phyloP scores from a whole-genome alignment of 2,329 filamentous ascomycete species.

The Colletotrichum gloeosporioides region DNA sequence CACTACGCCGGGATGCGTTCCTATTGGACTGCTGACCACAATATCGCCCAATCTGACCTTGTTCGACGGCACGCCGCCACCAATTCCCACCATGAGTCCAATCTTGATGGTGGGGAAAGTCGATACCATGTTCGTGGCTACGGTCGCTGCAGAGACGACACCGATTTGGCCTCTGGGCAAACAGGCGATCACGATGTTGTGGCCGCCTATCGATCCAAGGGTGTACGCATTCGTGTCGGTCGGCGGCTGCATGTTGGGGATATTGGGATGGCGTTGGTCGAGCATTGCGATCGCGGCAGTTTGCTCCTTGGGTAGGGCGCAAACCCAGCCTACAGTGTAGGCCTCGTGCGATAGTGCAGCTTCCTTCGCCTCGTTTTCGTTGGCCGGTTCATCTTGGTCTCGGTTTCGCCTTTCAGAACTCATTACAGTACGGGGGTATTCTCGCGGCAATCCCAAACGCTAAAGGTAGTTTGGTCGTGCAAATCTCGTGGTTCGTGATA shows the following conservation, averaged over 20 bases:
- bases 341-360: not conserved
- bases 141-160: not conserved
- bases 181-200: slow-evolving; percentile 32
- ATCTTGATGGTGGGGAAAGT: not conserved
- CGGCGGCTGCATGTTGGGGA: slow-evolving; percentile 1
- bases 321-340: slow-evolving; percentile 32
- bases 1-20: not conserved
- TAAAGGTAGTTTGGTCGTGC: accelerated
- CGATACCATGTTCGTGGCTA: not conserved
- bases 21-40: not conserved
- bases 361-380: accelerated
- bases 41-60: slow-evolving; percentile 24
- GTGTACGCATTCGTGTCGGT: slow-evolving; percentile 30
- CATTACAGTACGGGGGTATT: not conserved
- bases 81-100: slow-evolving; percentile 30
- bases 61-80: slow-evolving; percentile 18
- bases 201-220: slow-evolving; percentile 26
- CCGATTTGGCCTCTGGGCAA: slow-evolving; percentile 25
- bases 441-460: accelerated
- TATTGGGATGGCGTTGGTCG: slow-evolving; percentile 24
- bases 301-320: slow-evolving; percentile 26
- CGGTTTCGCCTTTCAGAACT: not conserved
- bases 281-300: slow-evolving; percentile 30
- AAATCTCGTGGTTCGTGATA: not conserved
- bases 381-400: not conserved